A percentile compares a stretch with the other conserved stretches of the same genome.
Conservation (phyloP, 805 yeast genomes). For the Nakazawaea populi region DNA sequence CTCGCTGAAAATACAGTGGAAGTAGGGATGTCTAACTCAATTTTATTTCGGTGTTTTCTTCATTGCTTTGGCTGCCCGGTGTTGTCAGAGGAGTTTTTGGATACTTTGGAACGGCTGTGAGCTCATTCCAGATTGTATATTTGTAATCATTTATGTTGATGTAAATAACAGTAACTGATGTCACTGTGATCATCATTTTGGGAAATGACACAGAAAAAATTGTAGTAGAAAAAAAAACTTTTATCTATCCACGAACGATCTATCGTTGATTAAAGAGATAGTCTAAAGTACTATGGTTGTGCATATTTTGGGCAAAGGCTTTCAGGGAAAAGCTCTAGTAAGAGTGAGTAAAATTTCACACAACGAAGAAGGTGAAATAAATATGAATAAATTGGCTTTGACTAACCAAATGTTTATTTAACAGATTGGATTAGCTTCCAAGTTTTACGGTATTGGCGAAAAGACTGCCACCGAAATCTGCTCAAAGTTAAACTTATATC, state of each 20-base stretch:
- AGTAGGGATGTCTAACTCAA: background rate
- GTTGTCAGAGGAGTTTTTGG: no score
- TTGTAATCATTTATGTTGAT: no score
- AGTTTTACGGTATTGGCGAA: constrained; percentile 84
- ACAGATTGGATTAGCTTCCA: constrained; percentile 64
- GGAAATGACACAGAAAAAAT: background rate
- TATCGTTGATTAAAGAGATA: background rate
- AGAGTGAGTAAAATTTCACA: constrained; percentile 19
- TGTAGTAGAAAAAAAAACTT: no score
- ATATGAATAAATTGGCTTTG: no score
- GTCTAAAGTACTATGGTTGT: constrained; percentile 35
- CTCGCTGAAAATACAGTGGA: no score
- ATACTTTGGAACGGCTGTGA: no score
- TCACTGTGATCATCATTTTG: no score
- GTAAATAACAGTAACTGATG: no score
- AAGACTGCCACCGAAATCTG: constrained; percentile 69
- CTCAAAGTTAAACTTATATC: constrained; percentile 86
- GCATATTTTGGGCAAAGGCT: constrained; percentile 45
- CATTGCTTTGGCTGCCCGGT: no score
- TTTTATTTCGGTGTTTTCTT: background rate
- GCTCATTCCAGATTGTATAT: no score
- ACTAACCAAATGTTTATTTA: constrained; percentile 2
- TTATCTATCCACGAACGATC: background rate
- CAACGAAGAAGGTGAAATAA: no score
- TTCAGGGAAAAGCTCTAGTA: constrained; percentile 33